Evolutionary conservation across 306 rosid genomes (phyloP).

Genomic region (Prosopis cineraria): DNA sequence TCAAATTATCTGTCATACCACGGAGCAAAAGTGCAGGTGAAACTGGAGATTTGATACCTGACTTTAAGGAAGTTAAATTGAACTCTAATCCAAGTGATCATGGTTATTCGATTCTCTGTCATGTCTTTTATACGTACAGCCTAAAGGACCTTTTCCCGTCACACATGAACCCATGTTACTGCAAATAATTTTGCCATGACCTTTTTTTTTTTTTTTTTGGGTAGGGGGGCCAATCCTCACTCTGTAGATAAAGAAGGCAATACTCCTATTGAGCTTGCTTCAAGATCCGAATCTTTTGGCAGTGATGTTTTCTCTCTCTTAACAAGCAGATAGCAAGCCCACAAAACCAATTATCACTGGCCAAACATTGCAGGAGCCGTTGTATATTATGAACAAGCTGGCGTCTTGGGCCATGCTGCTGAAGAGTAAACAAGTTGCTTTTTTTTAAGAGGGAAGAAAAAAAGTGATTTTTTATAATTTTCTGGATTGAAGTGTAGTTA

Average conservation of each 20-base stretch:
- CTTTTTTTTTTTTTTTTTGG: neutral
- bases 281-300: conserved; percentile 40
- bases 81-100: neutral
- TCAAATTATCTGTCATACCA: neutral
- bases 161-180: neutral
- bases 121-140: neutral
- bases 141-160: neutral
- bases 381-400: neutral
- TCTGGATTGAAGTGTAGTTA: neutral
- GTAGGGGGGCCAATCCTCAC: conserved; percentile 67
- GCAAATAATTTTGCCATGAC: neutral
- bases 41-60: neutral
- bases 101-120: neutral
- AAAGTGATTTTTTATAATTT: neutral
- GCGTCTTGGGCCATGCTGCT: neutral
- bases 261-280: conserved; percentile 51
- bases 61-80: neutral
- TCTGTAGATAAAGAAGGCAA: conserved; percentile 56
- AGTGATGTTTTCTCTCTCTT: conserved; percentile 47
- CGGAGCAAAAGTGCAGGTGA: neutral
- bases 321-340: conserved; percentile 40
- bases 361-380: neutral
- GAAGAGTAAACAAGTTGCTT: neutral
- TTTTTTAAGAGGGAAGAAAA: neutral
- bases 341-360: neutral